Conservation (phyloP, 305 asterid species). For the Solanum hybrid region DNA sequence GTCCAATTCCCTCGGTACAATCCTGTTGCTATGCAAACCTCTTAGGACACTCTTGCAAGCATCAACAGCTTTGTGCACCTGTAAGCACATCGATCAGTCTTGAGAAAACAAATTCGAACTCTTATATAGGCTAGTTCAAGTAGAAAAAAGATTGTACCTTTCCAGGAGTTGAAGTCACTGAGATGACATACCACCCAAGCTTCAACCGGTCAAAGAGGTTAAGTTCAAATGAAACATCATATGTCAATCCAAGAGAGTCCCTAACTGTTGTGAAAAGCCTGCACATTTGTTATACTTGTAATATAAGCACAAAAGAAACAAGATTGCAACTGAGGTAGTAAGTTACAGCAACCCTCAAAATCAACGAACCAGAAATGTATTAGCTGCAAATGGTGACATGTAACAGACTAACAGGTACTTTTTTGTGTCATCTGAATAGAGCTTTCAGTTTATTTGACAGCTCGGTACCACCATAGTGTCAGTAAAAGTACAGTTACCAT, state of each 20-base stretch:
- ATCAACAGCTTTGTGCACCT: constrained; percentile 99
- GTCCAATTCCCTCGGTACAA: constrained; percentile 91
- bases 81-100: constrained; percentile 7
- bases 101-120: not conserved
- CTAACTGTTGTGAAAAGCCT: constrained; percentile 97
- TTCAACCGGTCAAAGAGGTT: constrained; percentile 91
- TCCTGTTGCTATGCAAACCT: constrained; percentile 66
- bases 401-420: not conserved
- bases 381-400: not conserved
- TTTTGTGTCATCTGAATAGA: not conserved
- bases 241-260: constrained; percentile 96
- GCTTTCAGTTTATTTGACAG: not conserved
- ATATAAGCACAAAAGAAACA: not conserved
- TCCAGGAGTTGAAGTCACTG: constrained; percentile 95
- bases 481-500: not conserved
- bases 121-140: not conserved
- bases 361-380: not conserved
- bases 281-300: not conserved
- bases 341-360: not conserved
- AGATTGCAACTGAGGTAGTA: not conserved
- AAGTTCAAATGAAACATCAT: constrained; percentile 93
- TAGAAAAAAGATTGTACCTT: constrained; percentile 47
- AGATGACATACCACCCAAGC: constrained; percentile 95
- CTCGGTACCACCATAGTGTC: not conserved
- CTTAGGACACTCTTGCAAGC: constrained; percentile 97